These are phyloP conservation scores for Ammopiptanthus mongolicus DNA, from an alignment of 306 rosid genomes.

Conservation along the genomic window DNA sequence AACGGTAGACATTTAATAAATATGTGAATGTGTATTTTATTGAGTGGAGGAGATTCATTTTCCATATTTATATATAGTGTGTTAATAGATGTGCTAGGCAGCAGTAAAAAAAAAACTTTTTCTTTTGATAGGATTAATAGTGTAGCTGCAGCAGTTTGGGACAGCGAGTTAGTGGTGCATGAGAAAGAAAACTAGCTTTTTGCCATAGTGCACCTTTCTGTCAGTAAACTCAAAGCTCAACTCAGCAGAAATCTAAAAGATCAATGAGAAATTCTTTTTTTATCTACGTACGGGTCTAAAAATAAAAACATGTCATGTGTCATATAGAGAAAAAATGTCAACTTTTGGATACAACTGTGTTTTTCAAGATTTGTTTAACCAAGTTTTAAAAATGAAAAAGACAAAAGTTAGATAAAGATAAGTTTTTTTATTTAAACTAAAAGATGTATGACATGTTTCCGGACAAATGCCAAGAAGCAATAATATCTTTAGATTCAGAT, in stretches of 20 bases:
- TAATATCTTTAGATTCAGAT: too few species aligned
- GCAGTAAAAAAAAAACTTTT: too few species aligned
- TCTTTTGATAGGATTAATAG: neutral
- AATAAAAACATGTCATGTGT: neutral
- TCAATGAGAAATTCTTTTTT: neutral
- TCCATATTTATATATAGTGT: too few species aligned
- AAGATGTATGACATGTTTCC: too few species aligned
- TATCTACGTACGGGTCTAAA: neutral
- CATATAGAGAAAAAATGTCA: neutral
- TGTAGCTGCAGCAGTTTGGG: neutral
- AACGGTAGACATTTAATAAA: too few species aligned
- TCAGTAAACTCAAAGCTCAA: neutral
- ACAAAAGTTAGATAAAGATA: neutral
- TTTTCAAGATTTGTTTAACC: neutral
- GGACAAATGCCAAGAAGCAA: too few species aligned
- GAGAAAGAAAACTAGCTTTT: conserved; percentile 4
- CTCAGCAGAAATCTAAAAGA: neutral
- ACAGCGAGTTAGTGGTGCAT: neutral
- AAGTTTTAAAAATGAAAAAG: neutral
- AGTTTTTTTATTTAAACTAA: neutral
- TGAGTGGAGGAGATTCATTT: too few species aligned
- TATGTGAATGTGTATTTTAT: too few species aligned
- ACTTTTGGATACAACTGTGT: neutral
- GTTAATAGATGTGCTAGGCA: too few species aligned
- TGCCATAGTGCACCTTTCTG: neutral